Base-by-base conservation (phyloP, 2,329 filamentous ascomycete species). In the Neobulgaria alba region DNA sequence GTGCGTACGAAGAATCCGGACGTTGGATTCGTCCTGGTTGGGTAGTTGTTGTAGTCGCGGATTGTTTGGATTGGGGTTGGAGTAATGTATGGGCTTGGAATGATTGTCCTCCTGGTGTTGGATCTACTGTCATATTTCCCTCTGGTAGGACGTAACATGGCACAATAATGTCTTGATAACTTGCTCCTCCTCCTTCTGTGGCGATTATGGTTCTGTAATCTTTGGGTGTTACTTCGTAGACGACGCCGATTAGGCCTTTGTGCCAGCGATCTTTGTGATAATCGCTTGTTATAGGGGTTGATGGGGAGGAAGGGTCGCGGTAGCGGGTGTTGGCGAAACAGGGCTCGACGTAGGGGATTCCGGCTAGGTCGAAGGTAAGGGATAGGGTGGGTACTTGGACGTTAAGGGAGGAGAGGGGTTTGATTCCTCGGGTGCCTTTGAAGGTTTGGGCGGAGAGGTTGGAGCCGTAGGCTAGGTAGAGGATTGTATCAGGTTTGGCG, bases 401-500 rank as follows among this genome's bases (percentile, higher is more conserved):
- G 56, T 88, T 88, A 57, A 89, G 65, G 48, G 84, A 75, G 29
- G 85, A 87, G 10, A 96, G 56, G 0, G 92, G 92, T 18, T 75
- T 76, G 63, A 96, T 90, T 45, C 82, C 82, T 38, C 90, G 81
- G 45, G 64, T 68, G 43, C 83, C 85, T 35, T 81, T 72, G 61
- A 96, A 95, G 0, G 85, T 93, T 59, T 86, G 68, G 10, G 80
- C 77, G 46, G 73, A 78, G 47, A 96, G 75, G 61, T 96, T 96
- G 38, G 88, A 95, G 51, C 90, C 92, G 60, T 95, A 96, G 9
- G 89, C 90, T 16, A 90, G 75, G 61, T 90, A 90, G 38, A 89
- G 72, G 18, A 88, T 70, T 1, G 82, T 83, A 29, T 50, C 43
- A 16, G 35, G 21, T 3, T 43, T 38, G 14, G 32, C 33, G 29